Percentiles rank a stretch among this genome's conserved stretches.
Evolutionary conservation across 2,329 filamentous ascomycete species (phyloP).

Genomic region (Elsinoe australis): DNA sequence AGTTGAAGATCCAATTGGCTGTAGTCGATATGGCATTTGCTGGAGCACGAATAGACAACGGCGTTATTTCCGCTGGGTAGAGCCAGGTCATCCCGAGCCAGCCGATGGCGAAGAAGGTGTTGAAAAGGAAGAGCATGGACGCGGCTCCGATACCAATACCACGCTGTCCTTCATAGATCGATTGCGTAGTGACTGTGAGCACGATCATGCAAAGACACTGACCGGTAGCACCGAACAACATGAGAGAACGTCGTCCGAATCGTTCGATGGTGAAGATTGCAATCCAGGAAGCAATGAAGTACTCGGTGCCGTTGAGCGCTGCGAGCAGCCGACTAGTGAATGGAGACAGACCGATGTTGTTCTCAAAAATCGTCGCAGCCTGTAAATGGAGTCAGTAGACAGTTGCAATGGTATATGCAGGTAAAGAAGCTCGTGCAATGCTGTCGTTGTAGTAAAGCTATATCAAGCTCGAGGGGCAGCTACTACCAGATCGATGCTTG

Average conservation of each 20-base stretch:
- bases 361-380: constrained; percentile 21
- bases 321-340: constrained; percentile 23
- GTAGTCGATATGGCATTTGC: constrained; percentile 37
- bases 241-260: constrained; percentile 26
- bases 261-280: constrained; percentile 27
- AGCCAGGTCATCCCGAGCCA: constrained; percentile 30
- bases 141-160: constrained; percentile 32
- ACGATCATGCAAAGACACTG: constrained; percentile 26
- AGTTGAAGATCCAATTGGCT: constrained; percentile 56
- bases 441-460: no score
- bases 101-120: constrained; percentile 32
- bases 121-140: constrained; percentile 33
- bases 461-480: background rate
- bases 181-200: background rate
- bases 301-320: constrained; percentile 26
- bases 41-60: constrained; percentile 30
- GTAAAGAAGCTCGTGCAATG: no score
- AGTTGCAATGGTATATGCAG: no score
- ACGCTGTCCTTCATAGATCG: constrained; percentile 13
- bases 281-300: constrained; percentile 24
- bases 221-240: constrained; percentile 25
- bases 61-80: constrained; percentile 28
- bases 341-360: constrained; percentile 21
- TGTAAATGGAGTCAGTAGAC: no score
- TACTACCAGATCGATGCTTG: no score